phyloP scores from a whole-genome alignment of 352 stramenopile species.

The Phytophthora macrochlamydospora region DNA sequence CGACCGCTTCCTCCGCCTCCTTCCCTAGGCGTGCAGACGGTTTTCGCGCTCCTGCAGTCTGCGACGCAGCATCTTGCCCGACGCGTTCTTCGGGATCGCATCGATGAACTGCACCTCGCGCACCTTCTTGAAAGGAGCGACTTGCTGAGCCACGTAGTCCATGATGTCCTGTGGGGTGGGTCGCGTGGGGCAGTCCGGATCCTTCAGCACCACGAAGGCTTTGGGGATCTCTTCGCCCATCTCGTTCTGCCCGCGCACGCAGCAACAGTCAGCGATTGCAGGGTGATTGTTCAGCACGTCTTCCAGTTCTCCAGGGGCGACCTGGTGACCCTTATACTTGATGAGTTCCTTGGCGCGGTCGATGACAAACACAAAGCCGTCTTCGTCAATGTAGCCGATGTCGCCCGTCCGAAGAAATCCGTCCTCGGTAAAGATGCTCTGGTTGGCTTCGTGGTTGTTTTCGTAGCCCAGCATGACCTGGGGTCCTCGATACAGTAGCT shows the following conservation, averaged over 20 bases:
- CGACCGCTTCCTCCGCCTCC: too few species aligned
- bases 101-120: conserved; percentile 89
- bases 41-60: conserved; percentile 60
- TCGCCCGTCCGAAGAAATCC: conserved; percentile 91
- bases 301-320: conserved; percentile 92
- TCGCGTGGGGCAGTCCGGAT: conserved; percentile 25
- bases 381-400: conserved; percentile 91
- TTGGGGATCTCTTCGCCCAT: conserved; percentile 88
- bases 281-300: conserved; percentile 88
- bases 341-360: conserved; percentile 95
- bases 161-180: conserved; percentile 78
- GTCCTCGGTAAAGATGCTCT: conserved; percentile 71
- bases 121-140: conserved; percentile 90
- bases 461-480: conserved; percentile 95
- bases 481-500: conserved; percentile 89
- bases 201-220: conserved; percentile 89
- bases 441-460: conserved; percentile 87
- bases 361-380: conserved; percentile 92
- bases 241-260: conserved; percentile 65
- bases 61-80: conserved; percentile 92
- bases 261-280: conserved; percentile 77
- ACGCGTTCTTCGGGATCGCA: conserved; percentile 87
- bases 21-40: conserved; percentile 10
- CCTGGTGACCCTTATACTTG: conserved; percentile 93
- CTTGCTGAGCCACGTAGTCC: conserved; percentile 80